Conservation (phyloP, 768 basidiomycete species). For the Suillus paluster region DNA sequence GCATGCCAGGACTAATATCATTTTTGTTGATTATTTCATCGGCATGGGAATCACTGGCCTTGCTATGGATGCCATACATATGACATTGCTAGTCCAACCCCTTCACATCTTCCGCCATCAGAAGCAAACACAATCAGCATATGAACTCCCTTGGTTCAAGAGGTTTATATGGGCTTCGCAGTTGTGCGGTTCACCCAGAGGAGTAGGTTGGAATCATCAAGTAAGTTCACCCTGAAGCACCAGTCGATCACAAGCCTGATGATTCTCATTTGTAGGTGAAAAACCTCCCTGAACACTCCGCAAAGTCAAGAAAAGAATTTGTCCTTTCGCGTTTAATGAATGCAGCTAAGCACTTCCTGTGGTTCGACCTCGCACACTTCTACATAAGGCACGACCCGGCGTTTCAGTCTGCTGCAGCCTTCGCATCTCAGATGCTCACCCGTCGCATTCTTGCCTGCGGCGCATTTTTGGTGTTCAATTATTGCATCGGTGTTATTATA, state of each 20-base stretch:
- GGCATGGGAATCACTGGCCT: slow-evolving; percentile 20
- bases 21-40: slow-evolving; percentile 7
- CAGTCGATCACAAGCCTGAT: slow-evolving; percentile 8
- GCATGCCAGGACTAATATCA: neutral
- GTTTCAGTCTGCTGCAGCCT: slow-evolving; percentile 9
- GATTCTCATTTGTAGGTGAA: neutral
- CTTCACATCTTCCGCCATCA: slow-evolving; percentile 25
- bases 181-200: slow-evolving; percentile 37
- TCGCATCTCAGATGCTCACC: slow-evolving; percentile 4
- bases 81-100: slow-evolving; percentile 32
- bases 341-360: slow-evolving; percentile 13
- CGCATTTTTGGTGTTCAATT: neutral
- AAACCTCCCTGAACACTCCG: slow-evolving; percentile 13
- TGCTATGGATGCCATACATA: slow-evolving; percentile 33
- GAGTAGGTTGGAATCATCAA: slow-evolving; percentile 42
- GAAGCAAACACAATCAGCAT: slow-evolving; percentile 18
- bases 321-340: slow-evolving; percentile 21
- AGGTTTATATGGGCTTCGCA: slow-evolving; percentile 37
- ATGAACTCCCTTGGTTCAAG: slow-evolving; percentile 16
- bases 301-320: slow-evolving; percentile 26
- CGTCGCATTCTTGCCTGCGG: neutral
- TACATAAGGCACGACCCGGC: slow-evolving; percentile 15
- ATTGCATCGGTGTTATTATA: neutral
- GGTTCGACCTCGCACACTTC: slow-evolving; percentile 21
- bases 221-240: slow-evolving; percentile 22